phyloP scores from a whole-genome alignment of 140 eudicot species.

The Cichorium intybus region DNA sequence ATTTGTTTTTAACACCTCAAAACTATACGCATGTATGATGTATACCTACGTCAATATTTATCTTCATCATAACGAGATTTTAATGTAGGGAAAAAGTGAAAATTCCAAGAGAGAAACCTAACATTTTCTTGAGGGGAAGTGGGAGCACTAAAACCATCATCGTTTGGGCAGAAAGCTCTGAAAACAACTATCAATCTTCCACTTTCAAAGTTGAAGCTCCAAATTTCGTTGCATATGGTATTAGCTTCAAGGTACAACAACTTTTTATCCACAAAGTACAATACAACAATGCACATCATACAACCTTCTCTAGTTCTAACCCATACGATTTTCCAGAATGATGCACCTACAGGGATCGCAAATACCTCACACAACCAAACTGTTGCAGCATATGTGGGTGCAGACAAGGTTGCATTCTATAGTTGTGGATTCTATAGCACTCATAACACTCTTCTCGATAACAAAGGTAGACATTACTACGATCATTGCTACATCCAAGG shows the following conservation, averaged over 20 bases:
- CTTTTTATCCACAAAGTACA: neutral
- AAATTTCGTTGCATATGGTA: conserved; percentile 69
- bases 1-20: too few relatives aligned
- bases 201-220: conserved; percentile 72
- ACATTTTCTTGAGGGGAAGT: conserved; percentile 69
- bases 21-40: neutral
- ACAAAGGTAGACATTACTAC: conserved; percentile 76
- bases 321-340: conserved; percentile 40
- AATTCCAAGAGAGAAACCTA: conserved; percentile 57
- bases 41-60: too few relatives aligned
- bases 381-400: conserved; percentile 77
- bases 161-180: conserved; percentile 74
- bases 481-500: conserved; percentile 82
- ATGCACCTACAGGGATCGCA: conserved; percentile 59
- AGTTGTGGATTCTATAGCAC: conserved; percentile 74
- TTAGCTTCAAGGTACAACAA: conserved; percentile 73
- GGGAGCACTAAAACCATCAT: conserved; percentile 72
- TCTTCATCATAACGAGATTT: neutral
- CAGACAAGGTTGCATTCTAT: conserved; percentile 78
- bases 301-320: conserved; percentile 8
- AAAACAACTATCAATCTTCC: conserved; percentile 60
- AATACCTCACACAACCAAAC: conserved; percentile 57
- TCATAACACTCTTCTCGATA: conserved; percentile 76
- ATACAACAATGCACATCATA: neutral
- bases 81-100: conserved; percentile 67